Conservation (phyloP, 208 protist species). For the Crithidia mellificae region DNA sequence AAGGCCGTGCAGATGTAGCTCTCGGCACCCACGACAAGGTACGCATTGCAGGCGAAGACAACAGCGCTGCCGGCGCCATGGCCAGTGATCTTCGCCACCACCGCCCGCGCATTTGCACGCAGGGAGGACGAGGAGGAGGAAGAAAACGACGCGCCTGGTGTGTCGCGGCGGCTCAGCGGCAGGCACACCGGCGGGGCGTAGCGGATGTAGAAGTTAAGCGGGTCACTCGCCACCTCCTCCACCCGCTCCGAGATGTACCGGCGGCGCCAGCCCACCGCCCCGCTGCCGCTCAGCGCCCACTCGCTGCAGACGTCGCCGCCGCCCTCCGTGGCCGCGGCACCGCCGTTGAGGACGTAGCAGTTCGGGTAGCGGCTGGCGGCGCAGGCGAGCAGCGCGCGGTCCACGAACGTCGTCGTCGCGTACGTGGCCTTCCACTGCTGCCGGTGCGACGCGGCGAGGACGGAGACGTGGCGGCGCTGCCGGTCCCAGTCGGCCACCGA, state of each 20-base stretch:
- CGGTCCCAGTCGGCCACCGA: constrained; percentile 24
- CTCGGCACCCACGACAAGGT: constrained; percentile 57
- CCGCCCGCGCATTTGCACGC: constrained; percentile 38
- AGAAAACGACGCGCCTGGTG: constrained; percentile 7
- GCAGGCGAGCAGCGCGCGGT: constrained; percentile 39
- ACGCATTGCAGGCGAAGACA: constrained; percentile 64
- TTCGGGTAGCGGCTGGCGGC: constrained; percentile 23
- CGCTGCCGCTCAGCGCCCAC: constrained; percentile 36
- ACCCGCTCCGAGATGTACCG: constrained; percentile 28
- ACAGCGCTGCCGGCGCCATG: constrained; percentile 15
- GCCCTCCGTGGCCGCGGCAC: background rate
- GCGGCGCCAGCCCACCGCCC: constrained; percentile 32
- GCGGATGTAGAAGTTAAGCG: constrained; percentile 53
- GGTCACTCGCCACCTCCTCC: constrained; percentile 44
- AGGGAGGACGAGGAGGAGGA: constrained; percentile 12
- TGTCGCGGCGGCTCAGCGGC: constrained; percentile 26
- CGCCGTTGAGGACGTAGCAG: constrained; percentile 25
- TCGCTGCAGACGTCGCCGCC: constrained; percentile 22
- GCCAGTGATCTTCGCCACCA: constrained; percentile 54
- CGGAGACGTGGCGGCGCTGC: constrained; percentile 25
- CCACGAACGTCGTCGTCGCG: constrained; percentile 51
- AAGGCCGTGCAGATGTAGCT: constrained; percentile 57
- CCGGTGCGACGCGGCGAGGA: constrained; percentile 18
- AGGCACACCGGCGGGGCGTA: constrained; percentile 57
- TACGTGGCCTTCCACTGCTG: constrained; percentile 34